Evolutionary conservation across 108 stramenopile genomes (phyloP).

Genomic region (Skeletonema potamos): DNA sequence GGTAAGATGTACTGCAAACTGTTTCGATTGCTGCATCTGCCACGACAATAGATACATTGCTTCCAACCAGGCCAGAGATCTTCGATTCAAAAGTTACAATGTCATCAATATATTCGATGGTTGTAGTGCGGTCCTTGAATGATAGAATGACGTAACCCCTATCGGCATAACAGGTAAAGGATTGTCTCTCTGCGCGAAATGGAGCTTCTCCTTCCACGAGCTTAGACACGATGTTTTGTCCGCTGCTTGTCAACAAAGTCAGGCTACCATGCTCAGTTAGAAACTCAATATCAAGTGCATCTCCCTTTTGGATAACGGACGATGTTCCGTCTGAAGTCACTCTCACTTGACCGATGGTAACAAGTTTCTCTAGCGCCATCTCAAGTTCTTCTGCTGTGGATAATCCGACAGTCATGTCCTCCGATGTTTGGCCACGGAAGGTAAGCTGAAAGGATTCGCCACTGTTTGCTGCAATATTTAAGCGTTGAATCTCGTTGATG

Average conservation of each 20-base stretch:
- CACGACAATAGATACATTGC: conserved; percentile 17
- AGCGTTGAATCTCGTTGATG: conserved; percentile 30
- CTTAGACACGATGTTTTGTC: conserved; percentile 10
- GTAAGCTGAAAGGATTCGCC: conserved; percentile 22
- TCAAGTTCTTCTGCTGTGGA: conserved; percentile 29
- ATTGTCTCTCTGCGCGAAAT: conserved; percentile 58
- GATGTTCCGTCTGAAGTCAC: conserved; percentile 42
- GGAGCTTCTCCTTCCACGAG: conserved; percentile 59
- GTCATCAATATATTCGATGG: conserved; percentile 35
- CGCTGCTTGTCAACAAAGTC: conserved; percentile 35
- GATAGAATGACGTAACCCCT: conserved; percentile 29
- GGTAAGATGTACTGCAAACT: conserved; percentile 11
- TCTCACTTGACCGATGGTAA: conserved; percentile 48
- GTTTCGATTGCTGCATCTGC: conserved; percentile 10
- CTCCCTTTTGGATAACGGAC: conserved; percentile 15
- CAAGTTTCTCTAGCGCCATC: conserved; percentile 53
- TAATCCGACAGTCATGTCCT: conserved; percentile 14
- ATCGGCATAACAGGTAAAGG: conserved; percentile 46
- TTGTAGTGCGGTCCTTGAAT: conserved; percentile 19
- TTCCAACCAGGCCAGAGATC: conserved; percentile 15
- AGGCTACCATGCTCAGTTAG: conserved; percentile 48
- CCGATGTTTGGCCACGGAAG: conserved; percentile 32
- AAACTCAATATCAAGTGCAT: conserved; percentile 37
- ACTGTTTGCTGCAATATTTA: conserved; percentile 7
- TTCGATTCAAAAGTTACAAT: conserved; percentile 15